phyloP scores from a whole-genome alignment of 2,329 filamentous ascomycete genomes.

The Akanthomyces lecanii region DNA sequence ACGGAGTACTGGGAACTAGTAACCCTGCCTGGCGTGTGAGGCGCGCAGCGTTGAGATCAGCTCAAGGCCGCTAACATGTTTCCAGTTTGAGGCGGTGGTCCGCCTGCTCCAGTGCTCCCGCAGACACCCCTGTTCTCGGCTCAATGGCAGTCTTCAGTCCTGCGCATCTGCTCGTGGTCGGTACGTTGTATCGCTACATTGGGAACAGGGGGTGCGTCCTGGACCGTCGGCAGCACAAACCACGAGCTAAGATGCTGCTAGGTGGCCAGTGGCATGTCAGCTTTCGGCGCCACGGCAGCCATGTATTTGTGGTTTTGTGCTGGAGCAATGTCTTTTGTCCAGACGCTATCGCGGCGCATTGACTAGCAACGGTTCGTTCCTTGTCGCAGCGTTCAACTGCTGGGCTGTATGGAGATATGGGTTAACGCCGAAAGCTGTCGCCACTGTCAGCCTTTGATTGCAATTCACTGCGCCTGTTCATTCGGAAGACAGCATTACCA shows the following conservation, averaged over 20 bases:
- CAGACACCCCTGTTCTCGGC: slow-evolving; percentile 10
- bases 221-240: slow-evolving; percentile 10
- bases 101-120: slow-evolving; percentile 3
- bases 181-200: slow-evolving; percentile 7
- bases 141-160: slow-evolving; percentile 2
- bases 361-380: not conserved
- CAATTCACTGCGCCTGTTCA: not conserved
- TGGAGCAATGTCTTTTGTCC: not conserved
- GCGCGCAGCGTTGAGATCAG: slow-evolving; percentile 14
- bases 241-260: not conserved
- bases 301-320: not conserved
- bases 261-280: slow-evolving; percentile 11
- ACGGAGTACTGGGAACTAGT: not conserved
- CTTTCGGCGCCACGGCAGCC: slow-evolving; percentile 6
- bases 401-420: not conserved
- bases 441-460: not conserved
- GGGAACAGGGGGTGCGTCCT: not conserved
- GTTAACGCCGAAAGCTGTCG: not conserved
- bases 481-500: not conserved
- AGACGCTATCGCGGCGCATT: slow-evolving; percentile 1
- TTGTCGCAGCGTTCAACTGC: not conserved
- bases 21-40: not conserved
- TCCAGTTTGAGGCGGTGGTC: slow-evolving; percentile 14
- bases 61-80: slow-evolving; percentile 16
- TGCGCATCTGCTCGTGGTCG: not conserved